Evolutionary conservation across 805 yeast genomes (phyloP), one percentile per base, ranked within the genome.

Genomic region (Wickerhamomyces rabaulensis): DNA sequence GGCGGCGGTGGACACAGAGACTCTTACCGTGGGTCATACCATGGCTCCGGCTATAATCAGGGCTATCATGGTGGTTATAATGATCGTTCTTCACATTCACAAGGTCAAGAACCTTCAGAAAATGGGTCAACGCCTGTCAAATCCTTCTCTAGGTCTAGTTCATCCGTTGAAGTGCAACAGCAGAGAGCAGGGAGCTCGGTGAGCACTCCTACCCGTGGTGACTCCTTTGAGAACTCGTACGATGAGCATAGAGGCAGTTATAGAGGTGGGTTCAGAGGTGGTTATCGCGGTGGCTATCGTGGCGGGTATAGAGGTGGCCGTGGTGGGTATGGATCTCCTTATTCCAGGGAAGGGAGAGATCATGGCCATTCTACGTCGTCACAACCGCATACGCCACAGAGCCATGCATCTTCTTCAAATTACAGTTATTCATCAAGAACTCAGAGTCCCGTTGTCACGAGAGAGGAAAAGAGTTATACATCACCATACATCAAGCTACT

Each of bases 401-500:
- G 23, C 13, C 6, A n/a, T 29, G 16, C 6, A 10, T 29, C 16
- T 29, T 29, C 33, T n/a, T n/a, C n/a, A n/a, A n/a, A n/a, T n/a
- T 9, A 31, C 35, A 31, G n/a, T 16, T 19, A 17, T 9, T 16
- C 20, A 17, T 9, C 22, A 13, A 19, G 23, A 19, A 35, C 39
- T 35, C 39, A 35, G 15, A 17, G 22, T 19, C 21, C 39, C 7
- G 10, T 6, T 6, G 3, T 9, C 9, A 10, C 22, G 10, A 35
- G 17, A 4, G 43, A 17, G 6, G 36, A 29, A 20, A 39, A 41
- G 37, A 47, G 20, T 25, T 12, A 27, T 25, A 39, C 35, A n/a
- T 43, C 54, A 10, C 53, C 56, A 13, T 53, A 52, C 53, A 41
- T 51, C 3, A 46, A 40, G n/a, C 21, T 53, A 13, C 16, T 53